phyloP scores from a whole-genome alignment of 805 yeast genomes.

The Candida silvicultrix region DNA sequence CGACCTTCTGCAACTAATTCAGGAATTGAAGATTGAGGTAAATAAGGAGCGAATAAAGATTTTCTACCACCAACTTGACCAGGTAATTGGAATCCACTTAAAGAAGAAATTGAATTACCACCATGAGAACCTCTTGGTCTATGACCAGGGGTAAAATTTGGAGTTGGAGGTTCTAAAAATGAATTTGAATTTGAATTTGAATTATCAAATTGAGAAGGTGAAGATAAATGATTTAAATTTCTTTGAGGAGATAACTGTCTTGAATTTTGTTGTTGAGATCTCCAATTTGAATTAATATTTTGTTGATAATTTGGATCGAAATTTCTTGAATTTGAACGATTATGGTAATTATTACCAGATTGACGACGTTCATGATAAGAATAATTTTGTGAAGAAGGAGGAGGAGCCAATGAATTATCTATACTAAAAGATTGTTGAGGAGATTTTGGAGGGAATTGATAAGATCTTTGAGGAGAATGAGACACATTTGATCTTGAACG shows the following conservation, averaged over 20 bases:
- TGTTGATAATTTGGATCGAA: conserved; percentile 26
- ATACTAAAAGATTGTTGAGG: conserved; percentile 13
- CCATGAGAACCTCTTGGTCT: conserved; percentile 68
- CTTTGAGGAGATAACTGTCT: conserved; percentile 29
- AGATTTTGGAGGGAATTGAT: conserved; percentile 58
- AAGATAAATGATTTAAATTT: conserved; percentile 12
- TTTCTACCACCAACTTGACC: conserved; percentile 46
- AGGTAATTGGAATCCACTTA: conserved; percentile 19
- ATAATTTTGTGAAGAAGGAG: conserved; percentile 8
- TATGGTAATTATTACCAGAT: conserved; percentile 29
- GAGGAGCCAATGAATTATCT: conserved; percentile 22
- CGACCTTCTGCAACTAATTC: conserved; percentile 85
- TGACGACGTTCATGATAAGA: conserved; percentile 31
- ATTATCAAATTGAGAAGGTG: conserved; percentile 13
- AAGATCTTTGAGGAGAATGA: conserved; percentile 37
- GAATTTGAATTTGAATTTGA: conserved; percentile 6
- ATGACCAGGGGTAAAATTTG: conserved; percentile 69
- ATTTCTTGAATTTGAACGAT: conserved; percentile 32
- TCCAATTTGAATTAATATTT: conserved; percentile 57
- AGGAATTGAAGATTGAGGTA: conserved; percentile 90
- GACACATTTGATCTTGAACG: conserved; percentile 20
- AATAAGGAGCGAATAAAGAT: conserved; percentile 90
- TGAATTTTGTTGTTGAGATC: conserved; percentile 22
- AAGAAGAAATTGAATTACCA: conserved; percentile 42
- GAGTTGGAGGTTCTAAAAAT: conserved; percentile 25